Conservation (phyloP, 495 filamentous ascomycete species). For the Daldinia childiae region DNA sequence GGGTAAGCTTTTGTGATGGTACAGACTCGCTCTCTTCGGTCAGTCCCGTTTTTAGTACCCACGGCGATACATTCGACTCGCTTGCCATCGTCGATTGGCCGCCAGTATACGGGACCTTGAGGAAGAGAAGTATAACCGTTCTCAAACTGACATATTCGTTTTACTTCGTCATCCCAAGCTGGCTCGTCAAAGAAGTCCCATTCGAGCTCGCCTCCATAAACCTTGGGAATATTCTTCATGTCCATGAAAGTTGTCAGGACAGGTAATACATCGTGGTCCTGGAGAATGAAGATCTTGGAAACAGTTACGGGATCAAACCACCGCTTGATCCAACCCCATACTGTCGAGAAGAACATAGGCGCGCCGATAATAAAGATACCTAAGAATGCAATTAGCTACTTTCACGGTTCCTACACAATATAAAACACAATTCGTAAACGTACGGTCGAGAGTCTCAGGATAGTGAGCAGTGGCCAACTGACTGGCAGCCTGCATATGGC, state of each 20-base stretch:
- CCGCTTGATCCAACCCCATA: constrained; percentile 94
- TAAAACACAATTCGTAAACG: constrained; percentile 38
- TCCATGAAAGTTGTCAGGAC: constrained; percentile 85
- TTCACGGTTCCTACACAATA: not conserved
- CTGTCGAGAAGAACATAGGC: constrained; percentile 89
- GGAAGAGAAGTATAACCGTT: constrained; percentile 58
- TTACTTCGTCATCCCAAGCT: constrained; percentile 58
- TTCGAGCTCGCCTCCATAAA: constrained; percentile 84
- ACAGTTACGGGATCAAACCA: constrained; percentile 96
- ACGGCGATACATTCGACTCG: constrained; percentile 57
- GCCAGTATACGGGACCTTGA: constrained; percentile 60
- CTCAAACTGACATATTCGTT: constrained; percentile 52
- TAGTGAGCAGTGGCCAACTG: constrained; percentile 90
- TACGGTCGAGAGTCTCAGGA: constrained; percentile 86
- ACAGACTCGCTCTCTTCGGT: constrained; percentile 55
- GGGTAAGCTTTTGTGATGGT: constrained; percentile 53
- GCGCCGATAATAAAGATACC: constrained; percentile 79
- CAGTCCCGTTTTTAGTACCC: constrained; percentile 49
- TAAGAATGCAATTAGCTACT: not conserved
- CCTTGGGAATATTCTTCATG: constrained; percentile 78
- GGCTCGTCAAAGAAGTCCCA: constrained; percentile 83
- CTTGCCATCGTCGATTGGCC: constrained; percentile 51
- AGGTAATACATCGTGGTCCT: constrained; percentile 70
- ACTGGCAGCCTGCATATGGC: constrained; percentile 90
- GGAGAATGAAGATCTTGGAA: constrained; percentile 91